phyloP scores from a whole-genome alignment of 2,329 filamentous ascomycete species.

The Orbilia quercus region DNA sequence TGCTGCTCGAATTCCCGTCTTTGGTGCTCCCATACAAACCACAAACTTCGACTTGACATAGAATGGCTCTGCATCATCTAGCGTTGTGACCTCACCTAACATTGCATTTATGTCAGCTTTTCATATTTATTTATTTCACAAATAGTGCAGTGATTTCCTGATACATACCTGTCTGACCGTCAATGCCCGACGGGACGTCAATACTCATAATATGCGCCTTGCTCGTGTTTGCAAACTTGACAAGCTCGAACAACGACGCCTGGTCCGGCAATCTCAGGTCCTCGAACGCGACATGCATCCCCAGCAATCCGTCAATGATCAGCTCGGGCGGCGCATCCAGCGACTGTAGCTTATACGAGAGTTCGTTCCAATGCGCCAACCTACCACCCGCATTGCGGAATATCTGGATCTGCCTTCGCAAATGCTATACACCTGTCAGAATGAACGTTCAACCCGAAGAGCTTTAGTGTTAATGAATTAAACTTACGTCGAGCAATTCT shows the following conservation, averaged over 20 bases:
- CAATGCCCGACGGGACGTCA: constrained; percentile 90
- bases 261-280: constrained; percentile 85
- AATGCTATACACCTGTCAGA: constrained; percentile 65
- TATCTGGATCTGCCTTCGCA: constrained; percentile 82
- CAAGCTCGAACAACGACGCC: constrained; percentile 84
- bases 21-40: constrained; percentile 85
- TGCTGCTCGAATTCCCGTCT: constrained; percentile 82
- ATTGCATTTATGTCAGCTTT: too few species aligned
- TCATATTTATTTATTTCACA: too few species aligned
- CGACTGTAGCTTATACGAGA: constrained; percentile 68
- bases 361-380: constrained; percentile 72
- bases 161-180: constrained; percentile 79
- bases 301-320: constrained; percentile 88
- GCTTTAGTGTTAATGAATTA: too few species aligned
- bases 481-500: constrained; percentile 74
- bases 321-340: constrained; percentile 76
- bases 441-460: too few species aligned
- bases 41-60: constrained; percentile 85
- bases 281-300: constrained; percentile 87
- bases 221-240: constrained; percentile 91
- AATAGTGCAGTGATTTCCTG: too few species aligned
- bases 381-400: constrained; percentile 85
- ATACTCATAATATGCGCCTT: constrained; percentile 84
- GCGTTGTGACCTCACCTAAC: constrained; percentile 66
- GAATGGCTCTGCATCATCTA: constrained; percentile 78